Percentiles rank a stretch among this genome's conserved stretches.
Conservation (phyloP, 192 early-diverging fungal genomes). For the Backusella mclennaniae region DNA sequence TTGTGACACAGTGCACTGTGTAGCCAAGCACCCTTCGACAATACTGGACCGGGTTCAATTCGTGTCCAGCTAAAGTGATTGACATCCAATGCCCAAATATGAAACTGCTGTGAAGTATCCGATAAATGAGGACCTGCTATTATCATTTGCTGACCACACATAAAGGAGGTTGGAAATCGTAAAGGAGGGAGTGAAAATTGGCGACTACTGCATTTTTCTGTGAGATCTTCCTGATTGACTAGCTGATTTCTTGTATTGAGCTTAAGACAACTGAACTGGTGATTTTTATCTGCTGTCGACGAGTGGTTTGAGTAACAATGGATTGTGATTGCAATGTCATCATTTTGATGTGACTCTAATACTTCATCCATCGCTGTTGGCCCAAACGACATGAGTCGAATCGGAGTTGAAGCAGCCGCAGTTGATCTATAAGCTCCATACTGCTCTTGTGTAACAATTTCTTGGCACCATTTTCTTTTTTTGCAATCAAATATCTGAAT, state of each 20-base stretch:
- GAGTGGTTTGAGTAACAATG: slow-evolving; percentile 77
- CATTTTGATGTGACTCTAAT: not conserved
- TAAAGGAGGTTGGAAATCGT: slow-evolving; percentile 68
- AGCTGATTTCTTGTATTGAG: slow-evolving; percentile 47
- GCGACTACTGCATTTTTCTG: slow-evolving; percentile 52
- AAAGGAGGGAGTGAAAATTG: slow-evolving; percentile 63
- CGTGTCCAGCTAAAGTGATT: slow-evolving; percentile 59
- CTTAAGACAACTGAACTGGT: slow-evolving; percentile 56
- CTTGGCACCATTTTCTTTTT: slow-evolving; percentile 56
- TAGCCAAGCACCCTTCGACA: slow-evolving; percentile 74
- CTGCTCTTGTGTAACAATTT: slow-evolving; percentile 63
- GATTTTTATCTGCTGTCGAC: slow-evolving; percentile 46
- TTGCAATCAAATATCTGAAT: slow-evolving; percentile 72
- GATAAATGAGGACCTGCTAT: slow-evolving; percentile 70
- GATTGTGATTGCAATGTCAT: slow-evolving; percentile 11
- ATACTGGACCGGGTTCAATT: slow-evolving; percentile 62
- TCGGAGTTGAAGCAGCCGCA: slow-evolving; percentile 52
- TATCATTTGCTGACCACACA: slow-evolving; percentile 64
- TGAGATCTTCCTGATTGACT: slow-evolving; percentile 59
- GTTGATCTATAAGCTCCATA: slow-evolving; percentile 77
- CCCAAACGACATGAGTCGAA: not conserved
- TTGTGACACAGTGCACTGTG: slow-evolving; percentile 60
- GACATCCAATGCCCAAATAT: slow-evolving; percentile 69
- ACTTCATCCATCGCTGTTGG: not conserved
- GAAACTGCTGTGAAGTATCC: slow-evolving; percentile 59